Evolutionary conservation across 495 filamentous ascomycete genomes (phyloP).

Genomic region (Trichoderma reesei): DNA sequence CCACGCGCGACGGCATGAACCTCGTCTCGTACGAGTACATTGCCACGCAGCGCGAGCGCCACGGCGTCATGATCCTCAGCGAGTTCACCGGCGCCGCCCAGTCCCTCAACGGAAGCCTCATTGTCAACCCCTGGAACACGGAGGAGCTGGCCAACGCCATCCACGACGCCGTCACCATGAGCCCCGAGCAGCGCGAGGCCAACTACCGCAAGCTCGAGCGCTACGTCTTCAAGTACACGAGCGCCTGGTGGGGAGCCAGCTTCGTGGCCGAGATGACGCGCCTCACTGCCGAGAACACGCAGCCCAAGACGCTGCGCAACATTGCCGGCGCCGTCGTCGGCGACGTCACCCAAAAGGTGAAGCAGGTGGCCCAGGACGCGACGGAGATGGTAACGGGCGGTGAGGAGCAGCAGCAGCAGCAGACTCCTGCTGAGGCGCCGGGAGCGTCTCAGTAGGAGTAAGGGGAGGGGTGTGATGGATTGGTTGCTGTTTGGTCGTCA

Average conservation of each 20-base stretch:
- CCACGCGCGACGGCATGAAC: constrained; percentile 95
- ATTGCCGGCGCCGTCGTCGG: constrained; percentile 10
- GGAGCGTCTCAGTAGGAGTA: background rate
- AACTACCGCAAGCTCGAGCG: constrained; percentile 73
- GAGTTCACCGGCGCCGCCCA: constrained; percentile 89
- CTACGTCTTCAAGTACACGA: constrained; percentile 87
- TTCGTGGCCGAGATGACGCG: constrained; percentile 79
- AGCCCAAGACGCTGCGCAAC: constrained; percentile 11
- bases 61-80: constrained; percentile 84
- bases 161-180: constrained; percentile 75
- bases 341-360: background rate
- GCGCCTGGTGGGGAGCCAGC: constrained; percentile 94
- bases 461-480: background rate
- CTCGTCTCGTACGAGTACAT: constrained; percentile 95
- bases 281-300: constrained; percentile 22
- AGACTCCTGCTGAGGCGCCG: background rate
- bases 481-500: background rate
- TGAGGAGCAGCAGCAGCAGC: too few relatives aligned
- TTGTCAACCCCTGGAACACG: constrained; percentile 88
- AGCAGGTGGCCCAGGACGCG: background rate
- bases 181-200: constrained; percentile 66
- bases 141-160: constrained; percentile 81
- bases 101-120: constrained; percentile 73
- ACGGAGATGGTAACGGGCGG: background rate
- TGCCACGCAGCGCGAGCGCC: constrained; percentile 70